A percentile compares a stretch with the other conserved stretches of the same genome.
phyloP scores from a whole-genome alignment of 2,329 filamentous ascomycete species.

The Plectosphaerella cucumerina region DNA sequence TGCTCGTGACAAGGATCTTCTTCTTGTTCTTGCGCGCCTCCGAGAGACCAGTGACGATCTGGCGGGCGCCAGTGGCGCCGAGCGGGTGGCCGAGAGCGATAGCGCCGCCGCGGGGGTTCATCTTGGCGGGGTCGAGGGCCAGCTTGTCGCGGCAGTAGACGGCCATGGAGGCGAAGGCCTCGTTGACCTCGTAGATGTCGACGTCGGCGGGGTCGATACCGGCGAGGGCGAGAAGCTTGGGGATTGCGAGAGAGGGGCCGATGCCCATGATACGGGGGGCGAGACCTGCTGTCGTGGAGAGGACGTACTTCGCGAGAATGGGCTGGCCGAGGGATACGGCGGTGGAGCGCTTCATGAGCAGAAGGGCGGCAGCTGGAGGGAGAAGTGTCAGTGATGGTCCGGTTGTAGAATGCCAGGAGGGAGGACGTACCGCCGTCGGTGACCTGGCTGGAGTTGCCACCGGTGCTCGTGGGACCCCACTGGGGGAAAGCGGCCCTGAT shows the following conservation, averaged over 20 bases:
- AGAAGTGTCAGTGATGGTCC: neutral
- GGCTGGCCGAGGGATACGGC: conserved; percentile 84
- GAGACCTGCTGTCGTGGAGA: conserved; percentile 84
- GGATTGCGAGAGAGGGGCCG: conserved; percentile 68
- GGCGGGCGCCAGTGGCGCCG: conserved; percentile 72
- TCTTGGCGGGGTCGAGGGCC: conserved; percentile 67
- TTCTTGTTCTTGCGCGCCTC: conserved; percentile 81
- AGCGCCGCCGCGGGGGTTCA: conserved; percentile 78
- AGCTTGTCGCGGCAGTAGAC: conserved; percentile 83
- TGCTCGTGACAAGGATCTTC: conserved; percentile 87
- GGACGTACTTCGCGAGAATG: conserved; percentile 91
- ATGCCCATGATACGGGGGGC: conserved; percentile 97
- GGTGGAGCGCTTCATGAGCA: conserved; percentile 92
- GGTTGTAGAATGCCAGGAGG: neutral
- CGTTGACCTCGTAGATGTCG: conserved; percentile 91
- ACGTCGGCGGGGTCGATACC: conserved; percentile 75
- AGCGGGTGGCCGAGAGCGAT: conserved; percentile 81
- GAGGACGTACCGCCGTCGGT: conserved; percentile 72
- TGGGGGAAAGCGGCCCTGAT: conserved; percentile 87
- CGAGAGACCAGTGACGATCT: conserved; percentile 86
- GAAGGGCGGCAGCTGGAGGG: conserved; percentile 67
- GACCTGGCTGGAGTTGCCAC: conserved; percentile 91
- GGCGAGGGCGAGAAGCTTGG: conserved; percentile 80
- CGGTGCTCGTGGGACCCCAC: conserved; percentile 81
- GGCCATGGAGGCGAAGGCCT: conserved; percentile 97